Base-by-base conservation (phyloP, 768 basidiomycete species). In the Lactarius pseudohatsudake region DNA sequence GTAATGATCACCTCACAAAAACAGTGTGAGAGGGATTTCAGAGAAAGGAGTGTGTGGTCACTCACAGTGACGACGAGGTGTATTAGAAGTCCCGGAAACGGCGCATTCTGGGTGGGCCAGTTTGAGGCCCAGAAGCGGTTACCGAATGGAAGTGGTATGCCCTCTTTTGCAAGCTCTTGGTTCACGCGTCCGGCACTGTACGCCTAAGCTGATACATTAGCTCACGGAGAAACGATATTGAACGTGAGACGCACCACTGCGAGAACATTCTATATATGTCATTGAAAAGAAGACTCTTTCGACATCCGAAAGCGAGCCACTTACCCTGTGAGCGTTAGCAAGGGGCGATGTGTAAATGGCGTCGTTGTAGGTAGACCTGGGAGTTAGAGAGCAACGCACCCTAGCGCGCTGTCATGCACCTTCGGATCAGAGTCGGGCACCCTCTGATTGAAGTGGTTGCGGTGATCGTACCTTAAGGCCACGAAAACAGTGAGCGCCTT, bases 81-180 rank as follows among this genome's bases (percentile, higher is more conserved):
- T 6, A 87, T 78, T 58, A 86, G 80, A 3, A 86, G 77, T 0
- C 84, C 85, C 0, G 85, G 84, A 30, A 86, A 72, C 0, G 85
- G 85, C 0, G 85, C 82, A 67, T 82, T 82, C 8, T 84, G 83
- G 1, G 82, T 83, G 1, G 84, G 84, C 85, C 84, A 85, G 70
- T 86, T 86, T 0, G 83, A 84, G 1, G 85, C 85, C 85, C 84
- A 85, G 70, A 86, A 84, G 30, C 73, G 79, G 68, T 83, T 86
- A 2, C 84, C 84, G 61, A 85, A 85, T 0, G 85, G 85, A 0
- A 86, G 78, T 13, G 85, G 85, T n/a, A 86, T 76, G 1, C 85
- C 85, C 71, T 85, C 85, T 66, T 87, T 87, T 5, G 85, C 85
- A 4, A 87, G 80, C 61, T 86, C 85, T 76, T 86, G 85, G 64